Base-by-base conservation (phyloP, 208 protist genomes). In the Crithidia thermophila region DNA sequence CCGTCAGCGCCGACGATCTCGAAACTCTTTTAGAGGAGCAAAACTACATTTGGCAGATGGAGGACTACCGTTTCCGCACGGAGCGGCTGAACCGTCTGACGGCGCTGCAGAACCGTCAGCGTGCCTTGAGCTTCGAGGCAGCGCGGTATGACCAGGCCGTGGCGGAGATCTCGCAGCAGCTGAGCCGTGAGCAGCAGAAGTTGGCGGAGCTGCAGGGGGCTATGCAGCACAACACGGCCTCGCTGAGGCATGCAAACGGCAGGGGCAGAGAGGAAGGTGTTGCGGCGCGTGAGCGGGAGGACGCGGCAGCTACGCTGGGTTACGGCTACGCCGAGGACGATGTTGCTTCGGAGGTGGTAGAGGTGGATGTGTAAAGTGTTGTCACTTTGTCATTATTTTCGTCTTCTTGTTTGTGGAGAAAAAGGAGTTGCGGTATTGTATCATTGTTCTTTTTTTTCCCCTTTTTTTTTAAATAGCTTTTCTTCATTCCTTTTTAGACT, bases 1-100 rank as follows among this genome's bases (percentile, higher is more conserved):
- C 45, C 30, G 45, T 81, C 43, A 39, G 51, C 31, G 67, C 76
- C 0, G 75, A 80, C 42, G 78, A 81, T 43, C 64, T 83, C 4
- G 63, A 75, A 36, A 75, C 76, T 21, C 56, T 76, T 8, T 40
- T 87, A 11, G 74, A 70, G 5, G 72, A 87, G 57, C 59, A 73
- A 37, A 76, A 91, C 5, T 78, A 88, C 68, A 55, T 77, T 8
- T 91, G 85, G 85, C 45, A 67, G 27, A 88, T 88, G 82, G 85
- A 91, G 70, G 79, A 75, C 23, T 68, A 78, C 28, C 85, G 82
- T 40, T 91, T 91, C 49, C 59, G 82, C 34, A 88, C 79, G 3
- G 85, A 91, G 64, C 72, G 85, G 5, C 72, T 80, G 43, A 64
- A 68, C 27, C 72, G 72, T 4, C 39, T 59, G 3, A 52, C 28